Conservation (phyloP, 2,329 filamentous ascomycete species). For the Rasamsonia emersonii region DNA sequence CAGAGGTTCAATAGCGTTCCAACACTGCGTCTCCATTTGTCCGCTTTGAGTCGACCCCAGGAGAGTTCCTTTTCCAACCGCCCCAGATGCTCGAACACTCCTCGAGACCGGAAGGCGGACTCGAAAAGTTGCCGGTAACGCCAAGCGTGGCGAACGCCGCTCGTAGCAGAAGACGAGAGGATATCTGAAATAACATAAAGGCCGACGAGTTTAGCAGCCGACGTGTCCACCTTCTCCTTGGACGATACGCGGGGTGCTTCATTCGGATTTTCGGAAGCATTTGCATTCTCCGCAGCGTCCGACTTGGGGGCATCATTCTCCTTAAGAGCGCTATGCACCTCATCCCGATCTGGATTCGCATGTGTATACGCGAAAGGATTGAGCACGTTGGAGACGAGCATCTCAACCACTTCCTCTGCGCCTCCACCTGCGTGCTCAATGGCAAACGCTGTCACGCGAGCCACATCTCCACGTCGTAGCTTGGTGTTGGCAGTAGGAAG, state of each 20-base stretch:
- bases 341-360: conserved; percentile 51
- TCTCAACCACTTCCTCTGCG: conserved; percentile 82
- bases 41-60: conserved; percentile 74
- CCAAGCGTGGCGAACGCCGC: conserved; percentile 75
- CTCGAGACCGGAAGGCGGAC: conserved; percentile 55
- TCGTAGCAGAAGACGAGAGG: conserved; percentile 65
- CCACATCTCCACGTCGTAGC: conserved; percentile 76
- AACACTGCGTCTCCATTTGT: conserved; percentile 77
- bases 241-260: conserved; percentile 25
- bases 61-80: conserved; percentile 60
- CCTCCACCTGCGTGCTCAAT: conserved; percentile 78
- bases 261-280: conserved; percentile 25
- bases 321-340: conserved; percentile 12
- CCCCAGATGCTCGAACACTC: conserved; percentile 68
- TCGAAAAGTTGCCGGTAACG: conserved; percentile 78
- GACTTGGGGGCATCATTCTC: conserved; percentile 20
- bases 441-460: conserved; percentile 77
- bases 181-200: conserved; percentile 77
- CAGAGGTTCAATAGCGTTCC: conserved; percentile 61
- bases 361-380: conserved; percentile 65
- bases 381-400: conserved; percentile 74
- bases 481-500: conserved; percentile 67
- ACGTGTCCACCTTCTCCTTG: conserved; percentile 52
- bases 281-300: conserved; percentile 24
- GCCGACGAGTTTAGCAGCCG: conserved; percentile 66